phyloP scores from a whole-genome alignment of 768 basidiomycete genomes.

The Trametes cingulata region DNA sequence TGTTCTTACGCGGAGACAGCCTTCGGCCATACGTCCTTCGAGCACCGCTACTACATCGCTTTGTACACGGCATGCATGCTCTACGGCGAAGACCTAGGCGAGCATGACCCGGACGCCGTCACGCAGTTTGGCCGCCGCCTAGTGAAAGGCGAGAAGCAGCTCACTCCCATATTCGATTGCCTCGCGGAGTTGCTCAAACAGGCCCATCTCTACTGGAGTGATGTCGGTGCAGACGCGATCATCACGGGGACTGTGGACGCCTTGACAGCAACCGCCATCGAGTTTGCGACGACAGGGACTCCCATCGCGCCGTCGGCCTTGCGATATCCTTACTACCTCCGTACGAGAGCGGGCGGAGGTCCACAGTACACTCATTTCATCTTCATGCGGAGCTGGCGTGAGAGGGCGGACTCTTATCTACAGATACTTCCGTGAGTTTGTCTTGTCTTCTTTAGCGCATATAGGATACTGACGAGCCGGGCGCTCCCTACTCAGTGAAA shows the following conservation, averaged over 20 bases:
- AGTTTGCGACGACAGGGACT: conserved; percentile 35
- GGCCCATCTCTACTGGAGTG: conserved; percentile 32
- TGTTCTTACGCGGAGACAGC: conserved; percentile 19
- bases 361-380: conserved; percentile 41
- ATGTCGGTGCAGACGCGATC: conserved; percentile 31
- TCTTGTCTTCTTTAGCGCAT: neutral
- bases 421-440: conserved; percentile 38
- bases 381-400: conserved; percentile 32
- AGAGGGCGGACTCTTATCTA: conserved; percentile 32
- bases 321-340: conserved; percentile 32
- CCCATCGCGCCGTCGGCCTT: conserved; percentile 27
- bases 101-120: conserved; percentile 29
- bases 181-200: conserved; percentile 38
- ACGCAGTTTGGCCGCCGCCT: conserved; percentile 40
- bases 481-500: neutral
- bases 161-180: conserved; percentile 35
- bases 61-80: conserved; percentile 42
- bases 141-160: conserved; percentile 32
- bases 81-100: conserved; percentile 40
- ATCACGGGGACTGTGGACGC: conserved; percentile 39
- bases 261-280: conserved; percentile 37
- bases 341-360: conserved; percentile 35
- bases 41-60: conserved; percentile 37
- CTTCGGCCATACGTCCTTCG: conserved; percentile 19
- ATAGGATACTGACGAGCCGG: too few relatives aligned